Evolutionary conservation across 2,329 filamentous ascomycete genomes (phyloP).

Genomic region (Talaromyces sp.): DNA sequence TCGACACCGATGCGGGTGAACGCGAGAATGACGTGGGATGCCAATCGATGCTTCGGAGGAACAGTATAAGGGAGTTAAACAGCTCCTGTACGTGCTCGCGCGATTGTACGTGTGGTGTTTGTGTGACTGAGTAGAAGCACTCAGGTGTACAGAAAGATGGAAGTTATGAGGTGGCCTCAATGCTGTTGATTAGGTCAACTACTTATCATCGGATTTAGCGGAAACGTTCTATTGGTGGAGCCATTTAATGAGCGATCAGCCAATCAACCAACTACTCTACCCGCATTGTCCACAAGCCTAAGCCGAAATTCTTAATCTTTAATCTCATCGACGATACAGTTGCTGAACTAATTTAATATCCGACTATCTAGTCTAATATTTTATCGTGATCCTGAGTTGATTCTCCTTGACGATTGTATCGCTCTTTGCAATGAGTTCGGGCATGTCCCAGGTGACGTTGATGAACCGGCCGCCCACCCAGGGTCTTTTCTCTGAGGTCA

Average conservation of each 20-base stretch:
- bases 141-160: not conserved
- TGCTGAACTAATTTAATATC: not conserved
- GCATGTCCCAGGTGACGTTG: constrained; percentile 22
- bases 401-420: constrained; percentile 23
- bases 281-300: not conserved
- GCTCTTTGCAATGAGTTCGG: constrained; percentile 20
- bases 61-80: too few species aligned
- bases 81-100: not conserved
- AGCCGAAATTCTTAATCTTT: not conserved
- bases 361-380: constrained; percentile 2
- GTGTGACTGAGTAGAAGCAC: not conserved
- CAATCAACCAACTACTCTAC: not conserved
- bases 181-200: not conserved
- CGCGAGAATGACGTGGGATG: constrained; percentile 4
- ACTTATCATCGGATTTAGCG: not conserved
- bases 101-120: not conserved
- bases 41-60: not conserved
- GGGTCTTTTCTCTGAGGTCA: constrained; percentile 24
- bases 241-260: not conserved
- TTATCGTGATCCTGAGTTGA: constrained; percentile 42
- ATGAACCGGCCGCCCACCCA: constrained; percentile 26
- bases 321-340: not conserved
- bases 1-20: not conserved
- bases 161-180: constrained; percentile 7
- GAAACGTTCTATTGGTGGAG: constrained; percentile 1